These are phyloP conservation scores for Balakata baccata DNA, from an alignment of 345 rosid species.

Conservation along the genomic window DNA sequence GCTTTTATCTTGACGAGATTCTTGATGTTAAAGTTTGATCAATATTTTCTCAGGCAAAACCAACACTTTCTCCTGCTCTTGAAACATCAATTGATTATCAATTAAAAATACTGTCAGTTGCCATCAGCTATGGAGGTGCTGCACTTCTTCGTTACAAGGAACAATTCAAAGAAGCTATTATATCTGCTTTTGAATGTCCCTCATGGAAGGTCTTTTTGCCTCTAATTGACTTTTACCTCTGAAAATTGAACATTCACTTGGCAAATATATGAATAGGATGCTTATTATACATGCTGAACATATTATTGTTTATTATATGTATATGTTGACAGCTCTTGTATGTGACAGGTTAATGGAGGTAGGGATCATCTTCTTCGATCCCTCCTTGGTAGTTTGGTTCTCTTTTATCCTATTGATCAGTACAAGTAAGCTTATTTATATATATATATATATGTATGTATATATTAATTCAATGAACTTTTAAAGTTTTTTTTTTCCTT, in stretches of 20 bases:
- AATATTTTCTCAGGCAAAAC: constrained; percentile 51
- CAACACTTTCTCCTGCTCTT: constrained; percentile 86
- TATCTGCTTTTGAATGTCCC: constrained; percentile 82
- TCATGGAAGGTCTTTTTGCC: constrained; percentile 77
- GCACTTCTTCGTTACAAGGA: constrained; percentile 73
- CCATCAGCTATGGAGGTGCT: constrained; percentile 85
- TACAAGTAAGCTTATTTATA: constrained; percentile 56
- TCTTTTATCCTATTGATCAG: constrained; percentile 86
- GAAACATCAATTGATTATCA: constrained; percentile 93
- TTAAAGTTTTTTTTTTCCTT: not conserved
- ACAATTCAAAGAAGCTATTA: constrained; percentile 68
- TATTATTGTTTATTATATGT: constrained; percentile 5
- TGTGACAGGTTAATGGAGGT: constrained; percentile 83
- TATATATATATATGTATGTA: too few species aligned
- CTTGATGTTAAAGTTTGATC: constrained; percentile 16
- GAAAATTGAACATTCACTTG: constrained; percentile 4
- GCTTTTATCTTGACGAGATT: constrained; percentile 18
- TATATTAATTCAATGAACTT: constrained; percentile 14
- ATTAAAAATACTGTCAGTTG: constrained; percentile 77
- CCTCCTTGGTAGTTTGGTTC: constrained; percentile 81
- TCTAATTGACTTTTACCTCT: constrained; percentile 14
- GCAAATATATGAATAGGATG: constrained; percentile 1
- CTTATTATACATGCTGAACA: not conserved
- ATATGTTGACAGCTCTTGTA: constrained; percentile 14
- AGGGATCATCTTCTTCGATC: constrained; percentile 91